Conservation (phyloP, 1,284 basidiomycete genomes). For the Microbotryum scabiosae region DNA sequence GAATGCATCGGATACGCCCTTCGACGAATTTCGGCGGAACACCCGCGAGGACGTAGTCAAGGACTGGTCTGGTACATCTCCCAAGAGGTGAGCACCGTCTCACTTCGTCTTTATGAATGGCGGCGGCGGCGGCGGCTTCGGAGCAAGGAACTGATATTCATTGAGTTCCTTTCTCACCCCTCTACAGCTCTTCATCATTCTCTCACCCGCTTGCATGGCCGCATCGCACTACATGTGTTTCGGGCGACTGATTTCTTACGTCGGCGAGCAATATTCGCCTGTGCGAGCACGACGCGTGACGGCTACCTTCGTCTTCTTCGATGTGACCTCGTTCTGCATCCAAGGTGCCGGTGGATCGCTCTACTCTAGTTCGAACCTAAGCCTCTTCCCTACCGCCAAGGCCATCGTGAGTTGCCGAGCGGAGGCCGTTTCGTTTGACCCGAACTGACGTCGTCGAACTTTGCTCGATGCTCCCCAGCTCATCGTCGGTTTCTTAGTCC, state of each 20-base stretch:
- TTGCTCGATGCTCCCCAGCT: neutral
- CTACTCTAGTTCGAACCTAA: constrained; percentile 16
- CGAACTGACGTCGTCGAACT: neutral
- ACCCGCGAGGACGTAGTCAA: constrained; percentile 9
- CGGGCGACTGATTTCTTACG: constrained; percentile 19
- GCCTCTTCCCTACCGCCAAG: constrained; percentile 19
- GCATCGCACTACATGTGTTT: constrained; percentile 20
- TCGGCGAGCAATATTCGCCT: constrained; percentile 20
- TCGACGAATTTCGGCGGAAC: constrained; percentile 17
- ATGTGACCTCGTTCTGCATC: constrained; percentile 18
- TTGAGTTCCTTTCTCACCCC: neutral
- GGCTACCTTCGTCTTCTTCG: constrained; percentile 19
- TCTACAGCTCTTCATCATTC: constrained; percentile 21
- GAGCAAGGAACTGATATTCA: neutral
- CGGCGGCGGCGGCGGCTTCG: neutral
- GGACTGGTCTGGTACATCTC: constrained; percentile 19
- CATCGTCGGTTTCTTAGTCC: constrained; percentile 25
- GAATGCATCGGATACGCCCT: constrained; percentile 14
- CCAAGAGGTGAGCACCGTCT: constrained; percentile 3
- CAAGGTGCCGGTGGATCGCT: constrained; percentile 28
- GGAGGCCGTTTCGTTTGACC: no score
- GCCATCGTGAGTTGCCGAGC: constrained; percentile 10
- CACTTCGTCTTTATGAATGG: neutral
- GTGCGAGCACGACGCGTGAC: constrained; percentile 21
- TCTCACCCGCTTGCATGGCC: constrained; percentile 18